Percentiles rank a stretch among this genome's conserved stretches.
These are phyloP conservation scores for Aspergillus affinis DNA, from an alignment of 495 filamentous ascomycete genomes.

Conservation along the genomic window DNA sequence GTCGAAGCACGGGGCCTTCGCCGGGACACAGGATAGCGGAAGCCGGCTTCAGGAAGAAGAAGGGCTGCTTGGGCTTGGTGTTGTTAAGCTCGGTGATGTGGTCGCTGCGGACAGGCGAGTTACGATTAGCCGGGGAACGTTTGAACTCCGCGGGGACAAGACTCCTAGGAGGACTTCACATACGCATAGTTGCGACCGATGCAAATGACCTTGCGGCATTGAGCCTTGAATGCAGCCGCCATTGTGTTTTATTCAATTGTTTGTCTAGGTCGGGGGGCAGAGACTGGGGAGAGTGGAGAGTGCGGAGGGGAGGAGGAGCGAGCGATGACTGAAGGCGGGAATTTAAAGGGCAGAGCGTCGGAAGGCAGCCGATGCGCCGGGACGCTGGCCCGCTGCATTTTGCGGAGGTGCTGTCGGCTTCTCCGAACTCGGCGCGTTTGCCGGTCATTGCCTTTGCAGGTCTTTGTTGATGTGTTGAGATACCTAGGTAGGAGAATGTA, in stretches of 20 bases:
- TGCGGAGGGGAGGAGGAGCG: conserved; percentile 1
- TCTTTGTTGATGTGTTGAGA: neutral
- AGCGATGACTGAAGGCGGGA: conserved; percentile 5
- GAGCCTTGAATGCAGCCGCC: conserved; percentile 44
- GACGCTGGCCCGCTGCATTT: conserved; percentile 12
- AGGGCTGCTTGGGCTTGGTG: conserved; percentile 80
- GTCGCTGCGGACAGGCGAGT: conserved; percentile 57
- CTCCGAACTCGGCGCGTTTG: neutral
- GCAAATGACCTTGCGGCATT: conserved; percentile 87
- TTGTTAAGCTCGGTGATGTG: conserved; percentile 93
- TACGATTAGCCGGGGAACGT: conserved; percentile 2
- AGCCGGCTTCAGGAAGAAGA: conserved; percentile 97
- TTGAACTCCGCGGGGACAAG: conserved; percentile 10
- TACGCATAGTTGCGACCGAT: conserved; percentile 98
- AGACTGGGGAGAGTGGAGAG: neutral
- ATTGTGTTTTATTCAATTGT: conserved; percentile 21
- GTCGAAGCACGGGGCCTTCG: conserved; percentile 78
- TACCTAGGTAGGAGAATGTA: too few species aligned
- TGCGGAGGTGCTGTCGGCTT: neutral
- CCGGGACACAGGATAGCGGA: conserved; percentile 76
- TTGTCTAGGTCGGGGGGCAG: conserved; percentile 2
- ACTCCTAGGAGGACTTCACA: conserved; percentile 34
- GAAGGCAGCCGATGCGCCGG: conserved; percentile 20
- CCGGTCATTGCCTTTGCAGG: conserved; percentile 4
- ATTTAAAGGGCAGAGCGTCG: conserved; percentile 6